These are phyloP conservation scores for Boeremia lycopersici DNA, from an alignment of 2,329 filamentous ascomycete species.

Conservation along the genomic window DNA sequence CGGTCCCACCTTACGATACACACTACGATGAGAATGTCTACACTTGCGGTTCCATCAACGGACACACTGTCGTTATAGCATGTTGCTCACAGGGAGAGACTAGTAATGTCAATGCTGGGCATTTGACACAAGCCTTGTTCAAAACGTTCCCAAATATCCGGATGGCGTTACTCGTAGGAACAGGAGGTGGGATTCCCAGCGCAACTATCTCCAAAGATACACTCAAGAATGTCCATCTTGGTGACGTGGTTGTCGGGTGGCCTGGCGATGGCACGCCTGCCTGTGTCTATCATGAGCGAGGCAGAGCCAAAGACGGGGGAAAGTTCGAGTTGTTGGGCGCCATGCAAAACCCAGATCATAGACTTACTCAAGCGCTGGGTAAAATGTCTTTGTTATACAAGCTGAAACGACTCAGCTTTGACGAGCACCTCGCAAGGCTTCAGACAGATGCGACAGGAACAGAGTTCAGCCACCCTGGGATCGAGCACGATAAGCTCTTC, in stretches of 20 bases:
- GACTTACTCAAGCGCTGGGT: not conserved
- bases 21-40: conserved; percentile 20
- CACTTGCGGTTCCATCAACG: conserved; percentile 11
- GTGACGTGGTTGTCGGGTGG: conserved; percentile 18
- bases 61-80: conserved; percentile 17
- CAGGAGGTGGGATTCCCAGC: conserved; percentile 19
- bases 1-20: conserved; percentile 13
- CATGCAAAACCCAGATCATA: not conserved
- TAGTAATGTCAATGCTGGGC: conserved; percentile 16
- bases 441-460: not conserved
- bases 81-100: conserved; percentile 10
- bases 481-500: not conserved
- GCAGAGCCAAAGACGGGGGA: not conserved
- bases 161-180: conserved; percentile 17
- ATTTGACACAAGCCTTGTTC: conserved; percentile 12
- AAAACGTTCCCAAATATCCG: conserved; percentile 19
- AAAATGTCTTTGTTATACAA: too few species aligned
- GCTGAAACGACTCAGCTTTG: not conserved
- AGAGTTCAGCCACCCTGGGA: not conserved
- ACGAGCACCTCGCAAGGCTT: not conserved
- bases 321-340: not conserved
- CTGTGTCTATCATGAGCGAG: not conserved
- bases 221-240: conserved; percentile 13
- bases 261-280: conserved; percentile 17
- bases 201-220: not conserved